Percentiles rank a stretch among this genome's conserved stretches.
Evolutionary conservation across 495 filamentous ascomycete species (phyloP).

Genomic region (Hypoxylon subgilvum): DNA sequence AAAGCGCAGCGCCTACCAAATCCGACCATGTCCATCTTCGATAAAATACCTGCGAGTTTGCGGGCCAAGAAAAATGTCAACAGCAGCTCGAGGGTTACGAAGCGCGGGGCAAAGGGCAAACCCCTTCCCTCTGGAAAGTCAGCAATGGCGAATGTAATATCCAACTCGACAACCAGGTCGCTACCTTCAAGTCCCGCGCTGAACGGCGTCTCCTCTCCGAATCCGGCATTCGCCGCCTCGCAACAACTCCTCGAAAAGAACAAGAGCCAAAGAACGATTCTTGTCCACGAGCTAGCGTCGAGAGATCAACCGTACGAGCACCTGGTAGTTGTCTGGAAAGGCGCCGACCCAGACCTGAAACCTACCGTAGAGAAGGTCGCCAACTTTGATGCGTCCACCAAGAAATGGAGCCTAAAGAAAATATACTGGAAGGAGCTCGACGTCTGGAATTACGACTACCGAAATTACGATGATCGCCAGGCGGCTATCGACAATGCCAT

Average conservation of each 20-base stretch:
- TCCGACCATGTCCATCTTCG: constrained; percentile 54
- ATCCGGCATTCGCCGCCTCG: constrained; percentile 57
- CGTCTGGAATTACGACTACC: constrained; percentile 77
- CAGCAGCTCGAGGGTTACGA: constrained; percentile 25
- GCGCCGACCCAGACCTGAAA: constrained; percentile 62
- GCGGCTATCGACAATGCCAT: constrained; percentile 85
- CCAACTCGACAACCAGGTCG: constrained; percentile 55
- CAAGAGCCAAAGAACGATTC: constrained; percentile 62
- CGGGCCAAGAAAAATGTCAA: constrained; percentile 10
- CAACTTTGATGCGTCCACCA: constrained; percentile 57
- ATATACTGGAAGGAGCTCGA: constrained; percentile 82
- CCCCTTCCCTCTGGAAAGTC: constrained; percentile 53
- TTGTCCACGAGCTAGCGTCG: constrained; percentile 75
- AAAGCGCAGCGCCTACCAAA: constrained; percentile 46
- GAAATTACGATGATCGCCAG: constrained; percentile 69
- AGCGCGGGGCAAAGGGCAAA: constrained; percentile 38
- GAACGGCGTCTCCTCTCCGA: constrained; percentile 55
- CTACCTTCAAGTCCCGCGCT: constrained; percentile 69
- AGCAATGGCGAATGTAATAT: constrained; percentile 40
- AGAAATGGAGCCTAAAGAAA: constrained; percentile 72
- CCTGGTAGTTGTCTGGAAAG: constrained; percentile 61
- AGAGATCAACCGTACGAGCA: constrained; percentile 64
- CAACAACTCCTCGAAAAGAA: constrained; percentile 59
- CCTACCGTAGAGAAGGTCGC: constrained; percentile 65
- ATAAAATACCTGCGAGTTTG: constrained; percentile 25